Conservation (phyloP, 106 monocot species). For the Allium fistulosum region DNA sequence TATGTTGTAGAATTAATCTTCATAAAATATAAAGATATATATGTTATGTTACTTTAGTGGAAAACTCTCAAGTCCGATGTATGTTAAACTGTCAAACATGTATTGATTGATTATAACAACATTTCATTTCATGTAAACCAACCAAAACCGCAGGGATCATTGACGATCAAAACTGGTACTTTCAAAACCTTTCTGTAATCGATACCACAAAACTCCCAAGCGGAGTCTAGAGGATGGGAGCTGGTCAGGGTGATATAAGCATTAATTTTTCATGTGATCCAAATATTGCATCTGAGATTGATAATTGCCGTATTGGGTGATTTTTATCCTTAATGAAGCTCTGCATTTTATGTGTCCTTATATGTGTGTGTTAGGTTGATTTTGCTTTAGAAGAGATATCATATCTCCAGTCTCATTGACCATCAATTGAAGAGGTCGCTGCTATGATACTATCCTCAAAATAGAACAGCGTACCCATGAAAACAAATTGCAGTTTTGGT, state of each 20-base stretch:
- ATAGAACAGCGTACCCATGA: constrained; percentile 99
- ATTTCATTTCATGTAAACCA: too few relatives aligned
- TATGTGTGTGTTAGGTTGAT: constrained; percentile 44
- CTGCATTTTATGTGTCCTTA: background rate
- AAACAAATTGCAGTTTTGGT: constrained; percentile 84
- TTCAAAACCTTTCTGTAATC: too few relatives aligned
- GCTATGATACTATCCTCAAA: constrained; percentile 66
- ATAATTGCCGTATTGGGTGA: background rate
- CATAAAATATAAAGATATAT: too few relatives aligned
- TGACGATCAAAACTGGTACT: too few relatives aligned
- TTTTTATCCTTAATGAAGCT: background rate
- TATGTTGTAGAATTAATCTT: too few relatives aligned
- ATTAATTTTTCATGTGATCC: constrained; percentile 95
- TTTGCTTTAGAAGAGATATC: constrained; percentile 88
- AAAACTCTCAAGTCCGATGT: too few relatives aligned
- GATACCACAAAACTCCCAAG: too few relatives aligned
- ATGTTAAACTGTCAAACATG: too few relatives aligned
- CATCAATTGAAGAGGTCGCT: constrained; percentile 50
- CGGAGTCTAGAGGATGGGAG: constrained; percentile 36
- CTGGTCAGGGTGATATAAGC: constrained; percentile 93
- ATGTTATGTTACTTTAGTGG: too few relatives aligned
- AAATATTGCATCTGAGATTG: constrained; percentile 58
- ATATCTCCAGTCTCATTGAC: constrained; percentile 72
- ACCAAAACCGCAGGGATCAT: too few relatives aligned
- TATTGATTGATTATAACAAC: too few relatives aligned